Evolutionary conservation across 2,329 filamentous ascomycete species (phyloP), one percentile per base, ranked within the genome.

Genomic region (Rhinocladiella similis): DNA sequence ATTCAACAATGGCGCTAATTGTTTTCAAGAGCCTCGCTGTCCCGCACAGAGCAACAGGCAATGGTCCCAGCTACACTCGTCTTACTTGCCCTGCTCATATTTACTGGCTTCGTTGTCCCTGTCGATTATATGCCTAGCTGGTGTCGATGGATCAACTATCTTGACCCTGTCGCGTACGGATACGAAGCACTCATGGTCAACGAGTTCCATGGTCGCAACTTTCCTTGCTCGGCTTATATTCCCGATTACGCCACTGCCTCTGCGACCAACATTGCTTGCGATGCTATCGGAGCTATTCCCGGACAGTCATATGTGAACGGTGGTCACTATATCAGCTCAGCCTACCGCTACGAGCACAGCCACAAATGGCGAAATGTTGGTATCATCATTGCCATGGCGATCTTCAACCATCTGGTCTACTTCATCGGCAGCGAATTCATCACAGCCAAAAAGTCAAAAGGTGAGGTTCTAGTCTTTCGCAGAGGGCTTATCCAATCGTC

Each of bases 381-480:
- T 47, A 87, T 91, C 57, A 73, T 91, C 56, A 73, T 88, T 48
- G 86, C 70, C 4, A 87, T 89, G 66, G 80, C 82, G 64, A 4
- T 83, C n/a, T 81, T 85, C 67, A 86, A 88, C 73, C 75, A 85
- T 19, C 47, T 72, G 41, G 77, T 76, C 6, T 88, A 91, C 72
- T 79, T 91, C 62, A 53, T 83, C n/a, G 77, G 81, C 1, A 83
- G 85, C 5, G 87, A 90, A 69, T 80, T 83, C 33, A 75, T 79
- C 51, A 74, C 77, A 2, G 85, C 87, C 14, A 83, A 85, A 71
- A 87, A 87, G 70, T 89, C 86, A 33, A 91, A 89, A 78, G 88
- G 88, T 53, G 88, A 91, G 67, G 85, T 91, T 13, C 75, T 91
- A 4, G 80, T 91, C 27, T 91, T 91, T 77, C 86, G 85, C 56